Percentiles rank a stretch among this genome's conserved stretches.
Conservation (phyloP, 1,284 basidiomycete species). For the Moesziomyces sp. region DNA sequence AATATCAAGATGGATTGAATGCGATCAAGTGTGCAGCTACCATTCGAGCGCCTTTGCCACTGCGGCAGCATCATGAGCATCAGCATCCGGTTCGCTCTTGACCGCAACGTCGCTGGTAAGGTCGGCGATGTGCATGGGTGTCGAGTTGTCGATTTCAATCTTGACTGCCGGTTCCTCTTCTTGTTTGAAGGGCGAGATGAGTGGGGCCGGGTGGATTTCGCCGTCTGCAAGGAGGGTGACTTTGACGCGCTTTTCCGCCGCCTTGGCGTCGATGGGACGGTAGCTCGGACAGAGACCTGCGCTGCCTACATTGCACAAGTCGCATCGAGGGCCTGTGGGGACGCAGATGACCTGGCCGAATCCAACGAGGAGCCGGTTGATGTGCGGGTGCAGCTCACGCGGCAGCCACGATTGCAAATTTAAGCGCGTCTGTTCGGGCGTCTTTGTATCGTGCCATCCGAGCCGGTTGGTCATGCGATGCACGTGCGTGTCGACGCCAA, state of each 20-base stretch:
- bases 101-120: not conserved
- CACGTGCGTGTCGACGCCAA: slow-evolving; percentile 96
- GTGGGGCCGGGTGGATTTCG: not conserved
- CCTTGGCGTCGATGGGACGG: slow-evolving; percentile 48
- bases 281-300: slow-evolving; percentile 56
- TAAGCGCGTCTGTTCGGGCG: slow-evolving; percentile 80
- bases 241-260: slow-evolving; percentile 40
- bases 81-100: slow-evolving; percentile 19
- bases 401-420: slow-evolving; percentile 65
- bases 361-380: slow-evolving; percentile 65
- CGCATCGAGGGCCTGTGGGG: slow-evolving; percentile 84
- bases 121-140: slow-evolving; percentile 5
- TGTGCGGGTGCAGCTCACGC: slow-evolving; percentile 46
- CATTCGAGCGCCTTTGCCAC: slow-evolving; percentile 32
- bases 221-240: slow-evolving; percentile 18
- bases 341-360: slow-evolving; percentile 82
- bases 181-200: too few relatives aligned
- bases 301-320: slow-evolving; percentile 66
- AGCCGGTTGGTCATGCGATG: slow-evolving; percentile 92
- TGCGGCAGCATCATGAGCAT: slow-evolving; percentile 3
- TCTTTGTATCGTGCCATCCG: slow-evolving; percentile 90
- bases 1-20: not conserved
- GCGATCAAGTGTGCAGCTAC: slow-evolving; percentile 7
- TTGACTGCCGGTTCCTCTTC: slow-evolving; percentile 11
- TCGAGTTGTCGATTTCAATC: slow-evolving; percentile 33